phyloP scores from a whole-genome alignment of 2,329 filamentous ascomycete species.

The Rhexocercosporidium sp. region DNA sequence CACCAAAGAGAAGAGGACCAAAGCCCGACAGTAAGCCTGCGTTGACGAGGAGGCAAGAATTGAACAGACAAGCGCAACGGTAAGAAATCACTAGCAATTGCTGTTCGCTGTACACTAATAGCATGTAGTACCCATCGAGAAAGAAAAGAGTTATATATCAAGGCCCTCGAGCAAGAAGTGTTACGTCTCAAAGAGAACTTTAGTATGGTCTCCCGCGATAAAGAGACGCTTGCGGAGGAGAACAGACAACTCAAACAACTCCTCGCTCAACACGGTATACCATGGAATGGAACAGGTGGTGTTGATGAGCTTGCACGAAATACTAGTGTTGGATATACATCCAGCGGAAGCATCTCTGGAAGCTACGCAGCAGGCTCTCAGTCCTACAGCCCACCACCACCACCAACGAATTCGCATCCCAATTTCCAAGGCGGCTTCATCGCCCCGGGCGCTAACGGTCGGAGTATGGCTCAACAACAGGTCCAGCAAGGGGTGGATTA shows the following conservation, averaged over 20 bases:
- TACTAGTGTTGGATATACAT: conserved; percentile 54
- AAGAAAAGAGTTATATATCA: conserved; percentile 95
- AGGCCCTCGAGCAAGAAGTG: conserved; percentile 89
- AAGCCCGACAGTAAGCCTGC: conserved; percentile 97
- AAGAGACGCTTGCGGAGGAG: conserved; percentile 76
- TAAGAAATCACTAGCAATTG: conserved; percentile 47
- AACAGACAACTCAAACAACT: conserved; percentile 73
- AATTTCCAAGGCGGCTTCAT: conserved; percentile 17
- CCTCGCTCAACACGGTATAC: conserved; percentile 59
- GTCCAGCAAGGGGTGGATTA: conserved; percentile 62
- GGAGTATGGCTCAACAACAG: conserved; percentile 37
- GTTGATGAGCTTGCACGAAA: conserved; percentile 46
- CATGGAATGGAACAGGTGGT: conserved; percentile 41
- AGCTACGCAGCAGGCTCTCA: conserved; percentile 60
- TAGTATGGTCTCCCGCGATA: conserved; percentile 74
- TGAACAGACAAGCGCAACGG: conserved; percentile 96
- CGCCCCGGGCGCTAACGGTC: conserved; percentile 25
- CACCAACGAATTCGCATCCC: conserved; percentile 29
- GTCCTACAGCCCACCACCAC: conserved; percentile 39
- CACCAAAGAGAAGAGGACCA: conserved; percentile 87
- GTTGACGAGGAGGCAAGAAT: conserved; percentile 86
- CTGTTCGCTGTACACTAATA: conserved; percentile 18
- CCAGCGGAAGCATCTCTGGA: conserved; percentile 63
- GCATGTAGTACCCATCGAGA: conserved; percentile 87
- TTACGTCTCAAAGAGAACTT: conserved; percentile 87